Evolutionary conservation across 2,329 filamentous ascomycete species (phyloP), one percentile per base, ranked within the genome.

Genomic region (Thelonectria discophora): DNA sequence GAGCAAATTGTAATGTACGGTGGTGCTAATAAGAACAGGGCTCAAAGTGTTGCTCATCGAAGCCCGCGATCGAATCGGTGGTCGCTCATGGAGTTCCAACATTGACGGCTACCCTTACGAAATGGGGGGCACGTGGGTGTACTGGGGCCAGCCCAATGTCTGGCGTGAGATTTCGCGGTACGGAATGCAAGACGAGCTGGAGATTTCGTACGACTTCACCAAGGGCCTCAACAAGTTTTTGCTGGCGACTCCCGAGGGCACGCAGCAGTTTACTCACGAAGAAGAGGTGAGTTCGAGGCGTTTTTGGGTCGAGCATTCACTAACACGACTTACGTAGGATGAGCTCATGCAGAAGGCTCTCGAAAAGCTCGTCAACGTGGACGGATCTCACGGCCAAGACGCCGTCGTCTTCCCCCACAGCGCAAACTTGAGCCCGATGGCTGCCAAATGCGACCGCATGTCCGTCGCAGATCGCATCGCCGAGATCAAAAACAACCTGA

Each of bases 81-180:
- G 82, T 1, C 77, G 81, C 0, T 80, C 80, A 2, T 84, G 79
- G 78, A 78, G 78, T 0, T 76, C 79, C 15, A 76, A 81, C 32
- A 79, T 81, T 8, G 74, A 72, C 0, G 80, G 78, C 0, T 79
- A 82, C 13, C 75, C 76, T 0, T 82, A 77, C 50, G 82, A 84
- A 52, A 79, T 84, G 76, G 82, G 82, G 0, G 82, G 82, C 0
- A 82, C 81, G 0, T 84, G 80, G 80, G 75, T 84, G 0, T 78
- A 78, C 55, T 82, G 80, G 80, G 72, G 73, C 2, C 79, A 81
- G 50, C 71, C 79, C 0, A 77, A 79, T 32, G 69, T 81, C 3
- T 81, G 77, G 75, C 72, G 79, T 3, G 81, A 84, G 54, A 78
- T 84, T 3, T 72, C 75, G 1, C 67, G 80, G n/a, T 84, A 84